Base-by-base conservation (phyloP, 148 eudicot genomes). In the Rhododendron griersonianum region DNA sequence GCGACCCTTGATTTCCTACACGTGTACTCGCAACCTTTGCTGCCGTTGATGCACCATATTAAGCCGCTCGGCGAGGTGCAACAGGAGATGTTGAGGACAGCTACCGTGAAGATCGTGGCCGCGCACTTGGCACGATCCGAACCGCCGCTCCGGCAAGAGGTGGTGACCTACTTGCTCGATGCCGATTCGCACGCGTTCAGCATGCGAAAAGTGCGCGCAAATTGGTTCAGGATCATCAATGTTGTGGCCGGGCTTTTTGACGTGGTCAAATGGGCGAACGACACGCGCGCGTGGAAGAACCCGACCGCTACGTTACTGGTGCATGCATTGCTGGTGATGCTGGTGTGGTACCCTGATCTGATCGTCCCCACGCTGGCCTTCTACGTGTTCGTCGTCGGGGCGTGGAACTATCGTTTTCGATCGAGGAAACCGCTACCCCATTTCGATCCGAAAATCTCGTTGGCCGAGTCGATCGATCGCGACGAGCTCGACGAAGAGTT, bases 401-500 rank as follows among this genome's bases (percentile, higher is more conserved):
- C 90, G 3, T 96, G 96, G 99, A 96, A 96, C 79, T 95, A 95
- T 47, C 89, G 99, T 86, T 91, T 92, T 45, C 89, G 96, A 13
- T 88, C 94, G 2, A 85, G 89, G 1, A 83, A 84, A 75, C 88
- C 89, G 11, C 89, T 94, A n/a, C 96, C 98, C 1, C 98, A 95
- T 61, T 96, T 95, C 18, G 98, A 95, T 85, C 92, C 97, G 1
- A 96, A 92, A 86, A 85, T 96, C 23, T 96, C 99, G 19, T 73
- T 95, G 83, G 98, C 95, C 0, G 98, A 95, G 45, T 82, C 84
- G 28, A 89, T 93, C 3, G 99, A 96, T 28, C 87, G 93, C 2
- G 98, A 96, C 25, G 99, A 96, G 87, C 92, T 96, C 0, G 99
- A 96, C 10, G 99, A 96, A 76, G 99, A 96, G 86, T 96, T 96